A percentile compares a stretch with the other conserved stretches of the same genome.
phyloP scores from a whole-genome alignment of 345 rosid species.

The Clausena lansium region DNA sequence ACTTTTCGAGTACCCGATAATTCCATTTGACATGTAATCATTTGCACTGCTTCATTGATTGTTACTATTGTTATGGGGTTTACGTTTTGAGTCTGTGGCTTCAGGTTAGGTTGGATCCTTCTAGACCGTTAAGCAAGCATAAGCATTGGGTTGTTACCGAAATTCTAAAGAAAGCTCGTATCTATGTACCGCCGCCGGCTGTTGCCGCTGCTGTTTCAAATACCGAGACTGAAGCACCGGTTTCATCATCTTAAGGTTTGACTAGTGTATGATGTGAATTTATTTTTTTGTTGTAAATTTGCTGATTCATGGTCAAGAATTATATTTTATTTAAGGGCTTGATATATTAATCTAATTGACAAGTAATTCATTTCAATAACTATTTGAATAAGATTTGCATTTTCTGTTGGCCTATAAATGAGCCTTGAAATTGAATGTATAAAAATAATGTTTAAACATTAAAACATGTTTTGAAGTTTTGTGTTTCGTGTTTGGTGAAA shows the following conservation, averaged over 20 bases:
- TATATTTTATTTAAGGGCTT: neutral
- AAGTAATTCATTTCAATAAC: neutral
- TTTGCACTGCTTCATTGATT: neutral
- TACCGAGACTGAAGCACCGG: constrained; percentile 10
- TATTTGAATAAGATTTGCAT: neutral
- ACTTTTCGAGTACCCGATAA: no score
- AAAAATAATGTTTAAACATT: no score
- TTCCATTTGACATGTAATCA: no score
- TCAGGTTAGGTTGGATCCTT: constrained; percentile 83
- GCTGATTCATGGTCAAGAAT: neutral
- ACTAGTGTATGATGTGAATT: neutral
- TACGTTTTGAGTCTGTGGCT: neutral
- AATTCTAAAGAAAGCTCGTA: constrained; percentile 78
- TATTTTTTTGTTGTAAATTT: neutral
- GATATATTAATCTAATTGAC: neutral
- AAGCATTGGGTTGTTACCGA: constrained; percentile 93
- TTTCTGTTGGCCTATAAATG: no score
- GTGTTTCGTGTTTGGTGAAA: neutral
- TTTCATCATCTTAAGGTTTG: constrained; percentile 37
- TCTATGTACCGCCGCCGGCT: constrained; percentile 53
- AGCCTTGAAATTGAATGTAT: no score
- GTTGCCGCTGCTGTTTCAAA: constrained; percentile 18
- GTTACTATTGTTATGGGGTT: neutral
- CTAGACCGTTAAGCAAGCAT: constrained; percentile 91
- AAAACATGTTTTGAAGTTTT: neutral